Evolutionary conservation across 768 basidiomycete genomes (phyloP).

Genomic region (Plicaturopsis crispa): DNA sequence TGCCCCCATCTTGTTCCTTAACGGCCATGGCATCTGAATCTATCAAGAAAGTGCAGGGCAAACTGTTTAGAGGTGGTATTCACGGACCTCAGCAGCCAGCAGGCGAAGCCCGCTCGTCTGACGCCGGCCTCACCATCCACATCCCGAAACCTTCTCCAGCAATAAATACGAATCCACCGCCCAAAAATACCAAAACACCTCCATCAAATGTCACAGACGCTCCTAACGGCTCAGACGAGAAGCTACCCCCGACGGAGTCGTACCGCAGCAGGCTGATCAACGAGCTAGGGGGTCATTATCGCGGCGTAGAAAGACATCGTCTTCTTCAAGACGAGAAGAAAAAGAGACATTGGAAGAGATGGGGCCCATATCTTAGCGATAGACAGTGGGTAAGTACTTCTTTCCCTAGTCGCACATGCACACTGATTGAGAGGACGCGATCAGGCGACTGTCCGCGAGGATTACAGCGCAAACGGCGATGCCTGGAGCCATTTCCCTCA

Average conservation of each 20-base stretch:
- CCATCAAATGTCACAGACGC: slow-evolving; percentile 29
- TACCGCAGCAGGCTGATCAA: slow-evolving; percentile 64
- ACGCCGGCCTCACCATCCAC: slow-evolving; percentile 50
- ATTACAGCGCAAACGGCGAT: slow-evolving; percentile 94
- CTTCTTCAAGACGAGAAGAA: slow-evolving; percentile 76
- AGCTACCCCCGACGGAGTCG: slow-evolving; percentile 15
- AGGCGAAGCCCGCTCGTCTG: slow-evolving; percentile 10
- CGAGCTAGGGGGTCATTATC: slow-evolving; percentile 62
- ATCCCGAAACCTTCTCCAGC: slow-evolving; percentile 50
- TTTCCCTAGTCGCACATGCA: slow-evolving; percentile 6
- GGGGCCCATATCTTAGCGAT: slow-evolving; percentile 97
- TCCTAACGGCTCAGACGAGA: slow-evolving; percentile 3
- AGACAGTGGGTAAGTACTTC: slow-evolving; percentile 84
- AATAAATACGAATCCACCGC: slow-evolving; percentile 34
- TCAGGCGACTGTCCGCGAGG: slow-evolving; percentile 96
- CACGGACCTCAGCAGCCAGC: slow-evolving; percentile 11
- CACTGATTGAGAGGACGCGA: slow-evolving; percentile 7
- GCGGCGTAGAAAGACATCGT: slow-evolving; percentile 76
- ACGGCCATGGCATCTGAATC: slow-evolving; percentile 32
- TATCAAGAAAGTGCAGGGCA: slow-evolving; percentile 64
- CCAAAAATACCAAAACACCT: slow-evolving; percentile 34
- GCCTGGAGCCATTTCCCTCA: slow-evolving; percentile 96
- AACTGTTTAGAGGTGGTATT: slow-evolving; percentile 49
- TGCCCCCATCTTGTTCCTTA: slow-evolving; percentile 1
- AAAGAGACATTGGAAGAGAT: slow-evolving; percentile 93